Percentiles rank a stretch among this genome's conserved stretches.
Evolutionary conservation across 768 basidiomycete species (phyloP).

Genomic region (Kwoniella sp.): DNA sequence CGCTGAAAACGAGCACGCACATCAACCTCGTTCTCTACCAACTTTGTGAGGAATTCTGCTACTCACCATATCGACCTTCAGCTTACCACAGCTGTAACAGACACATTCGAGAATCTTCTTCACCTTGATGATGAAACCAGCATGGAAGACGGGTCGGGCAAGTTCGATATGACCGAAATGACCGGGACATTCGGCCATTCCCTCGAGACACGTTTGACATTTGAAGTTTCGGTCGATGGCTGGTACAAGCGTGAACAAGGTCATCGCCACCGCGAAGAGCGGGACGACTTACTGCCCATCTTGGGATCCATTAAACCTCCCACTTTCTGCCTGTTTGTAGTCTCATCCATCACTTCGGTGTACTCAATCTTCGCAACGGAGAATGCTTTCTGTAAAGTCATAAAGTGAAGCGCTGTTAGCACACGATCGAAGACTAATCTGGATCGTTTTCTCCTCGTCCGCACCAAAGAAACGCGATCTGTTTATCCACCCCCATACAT

Average conservation of each 20-base stretch:
- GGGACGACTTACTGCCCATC: constrained; percentile 69
- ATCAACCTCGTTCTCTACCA: background rate
- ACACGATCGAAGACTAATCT: no score
- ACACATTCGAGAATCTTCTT: constrained; percentile 99
- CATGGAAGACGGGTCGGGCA: constrained; percentile 91
- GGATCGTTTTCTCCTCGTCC: no score
- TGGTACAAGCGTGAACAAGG: constrained; percentile 24
- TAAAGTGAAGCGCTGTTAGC: constrained; percentile 27
- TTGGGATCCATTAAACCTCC: constrained; percentile 97
- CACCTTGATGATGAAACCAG: constrained; percentile 96
- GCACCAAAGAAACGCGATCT: no score
- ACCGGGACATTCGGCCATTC: constrained; percentile 99
- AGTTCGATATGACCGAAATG: constrained; percentile 99
- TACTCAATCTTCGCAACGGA: constrained; percentile 98
- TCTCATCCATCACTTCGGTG: constrained; percentile 97
- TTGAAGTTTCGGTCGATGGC: constrained; percentile 65
- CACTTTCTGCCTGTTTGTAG: constrained; percentile 81
- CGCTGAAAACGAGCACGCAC: constrained; percentile 25
- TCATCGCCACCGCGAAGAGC: constrained; percentile 4
- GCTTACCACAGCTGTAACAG: constrained; percentile 96
- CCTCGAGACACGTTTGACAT: constrained; percentile 99
- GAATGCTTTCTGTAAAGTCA: constrained; percentile 80
- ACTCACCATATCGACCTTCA: constrained; percentile 96
- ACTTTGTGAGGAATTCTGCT: background rate
- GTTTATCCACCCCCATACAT: no score